Base-by-base conservation (phyloP, 192 early-diverging fungal species). In the Umbelopsis sp. region DNA sequence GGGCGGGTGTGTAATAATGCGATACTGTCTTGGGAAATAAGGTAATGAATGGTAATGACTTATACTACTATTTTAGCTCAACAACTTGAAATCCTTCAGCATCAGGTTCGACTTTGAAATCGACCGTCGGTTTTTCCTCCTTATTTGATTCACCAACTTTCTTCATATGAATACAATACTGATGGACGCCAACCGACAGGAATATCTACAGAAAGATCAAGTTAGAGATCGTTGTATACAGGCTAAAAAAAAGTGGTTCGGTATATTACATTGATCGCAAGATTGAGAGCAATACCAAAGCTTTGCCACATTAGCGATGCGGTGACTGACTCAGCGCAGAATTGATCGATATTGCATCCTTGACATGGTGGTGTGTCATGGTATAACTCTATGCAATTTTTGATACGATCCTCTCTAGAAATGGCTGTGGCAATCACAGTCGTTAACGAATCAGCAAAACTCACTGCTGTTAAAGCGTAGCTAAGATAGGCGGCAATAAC, bases 221-320 rank as follows among this genome's bases (percentile, higher is more conserved):
- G 5, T 49, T 20, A 49, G 47, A 41, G 7, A 6, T 41, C 12
- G 5, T 20, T 49, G 47, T 2, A 49, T 4, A 3, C 47, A 6
- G 16, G 47, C 1, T 49, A 17, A 49, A 0, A 47, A n/a, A 47
- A 12, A 49, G 16, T 12, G 11, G 11, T 10, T 47, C 20, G 4
- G 47, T 17, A 49, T 7, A 1, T 49, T 12, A 62, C 56, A n/a
- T 62, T 62, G 31, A 62, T 36, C 16, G 34, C 17, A 32, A 62
- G 26, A 14, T 62, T 62, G 29, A 62, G n/a, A 0, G 20, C 31
- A 17, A 32, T 16, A 34, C 56, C 56, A 11, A 62, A 11, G 12
- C 29, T 16, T 34, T 62, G 56, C 56, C 56, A 62, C 56, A 62
- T 62, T 3, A 62, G 17, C 2, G 56, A 62, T 34, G 56, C 56